Conservation (phyloP, 495 filamentous ascomycete species). For the Neurospora terricola region DNA sequence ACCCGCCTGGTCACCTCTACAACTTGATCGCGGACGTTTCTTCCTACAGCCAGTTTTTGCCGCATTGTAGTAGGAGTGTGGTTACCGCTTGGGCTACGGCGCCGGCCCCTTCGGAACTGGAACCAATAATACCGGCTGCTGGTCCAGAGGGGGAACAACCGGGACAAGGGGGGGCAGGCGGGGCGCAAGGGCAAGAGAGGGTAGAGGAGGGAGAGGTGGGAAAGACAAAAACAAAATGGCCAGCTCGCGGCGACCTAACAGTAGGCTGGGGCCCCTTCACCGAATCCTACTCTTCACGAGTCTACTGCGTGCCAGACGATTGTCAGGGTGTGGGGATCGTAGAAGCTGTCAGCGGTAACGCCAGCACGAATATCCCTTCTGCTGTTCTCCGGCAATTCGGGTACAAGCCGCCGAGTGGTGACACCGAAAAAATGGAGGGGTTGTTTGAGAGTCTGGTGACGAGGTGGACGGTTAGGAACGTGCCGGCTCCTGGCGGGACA, state of each 20-base stretch:
- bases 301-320: slow-evolving; percentile 60
- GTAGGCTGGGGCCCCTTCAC: slow-evolving; percentile 76
- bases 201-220: no score
- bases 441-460: slow-evolving; percentile 72
- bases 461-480: slow-evolving; percentile 55
- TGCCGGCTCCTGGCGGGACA: slow-evolving; percentile 6
- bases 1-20: slow-evolving; percentile 62
- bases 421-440: slow-evolving; percentile 27
- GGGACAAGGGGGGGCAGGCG: slow-evolving; percentile 9
- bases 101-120: no score
- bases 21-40: slow-evolving; percentile 72
- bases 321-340: slow-evolving; percentile 38
- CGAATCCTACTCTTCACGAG: slow-evolving; percentile 65
- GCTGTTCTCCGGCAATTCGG: slow-evolving; percentile 30
- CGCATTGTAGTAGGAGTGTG: slow-evolving; percentile 63
- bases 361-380: slow-evolving; percentile 28
- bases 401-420: slow-evolving; percentile 2
- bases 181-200: not conserved
- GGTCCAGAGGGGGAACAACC: no score
- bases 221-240: slow-evolving; percentile 36
- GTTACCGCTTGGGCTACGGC: slow-evolving; percentile 61
- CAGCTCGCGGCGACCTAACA: slow-evolving; percentile 65
- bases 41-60: slow-evolving; percentile 73
- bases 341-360: slow-evolving; percentile 66
- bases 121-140: no score